Conservation (phyloP, 179 eudicot species). For the Nepenthes alata region DNA sequence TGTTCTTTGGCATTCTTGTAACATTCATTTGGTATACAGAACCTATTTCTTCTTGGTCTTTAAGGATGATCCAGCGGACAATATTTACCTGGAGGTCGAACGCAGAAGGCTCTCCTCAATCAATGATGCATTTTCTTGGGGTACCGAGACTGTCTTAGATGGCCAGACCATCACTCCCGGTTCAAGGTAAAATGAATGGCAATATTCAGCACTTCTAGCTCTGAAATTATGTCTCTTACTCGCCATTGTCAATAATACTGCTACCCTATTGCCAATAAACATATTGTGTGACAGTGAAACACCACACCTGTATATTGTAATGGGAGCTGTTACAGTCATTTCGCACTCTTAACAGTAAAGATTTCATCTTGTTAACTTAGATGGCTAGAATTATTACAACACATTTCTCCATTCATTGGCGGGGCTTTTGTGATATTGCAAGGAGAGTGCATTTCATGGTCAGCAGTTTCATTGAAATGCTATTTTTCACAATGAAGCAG, state of each 20-base stretch:
- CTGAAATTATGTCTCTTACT: not conserved
- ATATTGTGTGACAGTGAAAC: too few relatives aligned
- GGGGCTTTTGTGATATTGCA: too few relatives aligned
- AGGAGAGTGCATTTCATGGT: too few relatives aligned
- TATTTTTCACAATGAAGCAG: too few relatives aligned
- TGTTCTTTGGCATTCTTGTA: constrained; percentile 70
- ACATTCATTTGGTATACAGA: constrained; percentile 71
- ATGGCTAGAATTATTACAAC: too few relatives aligned
- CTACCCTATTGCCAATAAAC: too few relatives aligned
- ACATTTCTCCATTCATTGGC: too few relatives aligned
- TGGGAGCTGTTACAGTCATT: too few relatives aligned
- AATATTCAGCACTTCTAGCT: not conserved
- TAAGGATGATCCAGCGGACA: constrained; percentile 61
- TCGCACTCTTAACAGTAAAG: too few relatives aligned
- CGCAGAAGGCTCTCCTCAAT: constrained; percentile 50
- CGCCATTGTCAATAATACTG: not conserved
- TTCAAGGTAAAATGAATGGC: constrained; percentile 20
- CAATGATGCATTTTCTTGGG: constrained; percentile 30
- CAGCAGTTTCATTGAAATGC: too few relatives aligned
- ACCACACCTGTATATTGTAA: too few relatives aligned
- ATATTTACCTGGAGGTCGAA: constrained; percentile 88
- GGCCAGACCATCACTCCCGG: constrained; percentile 23
- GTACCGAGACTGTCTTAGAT: constrained; percentile 23
- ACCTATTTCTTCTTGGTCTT: constrained; percentile 77
- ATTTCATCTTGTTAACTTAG: too few relatives aligned